phyloP scores from a whole-genome alignment of 2,329 filamentous ascomycete genomes.

The Thermochaetoides dissita region DNA sequence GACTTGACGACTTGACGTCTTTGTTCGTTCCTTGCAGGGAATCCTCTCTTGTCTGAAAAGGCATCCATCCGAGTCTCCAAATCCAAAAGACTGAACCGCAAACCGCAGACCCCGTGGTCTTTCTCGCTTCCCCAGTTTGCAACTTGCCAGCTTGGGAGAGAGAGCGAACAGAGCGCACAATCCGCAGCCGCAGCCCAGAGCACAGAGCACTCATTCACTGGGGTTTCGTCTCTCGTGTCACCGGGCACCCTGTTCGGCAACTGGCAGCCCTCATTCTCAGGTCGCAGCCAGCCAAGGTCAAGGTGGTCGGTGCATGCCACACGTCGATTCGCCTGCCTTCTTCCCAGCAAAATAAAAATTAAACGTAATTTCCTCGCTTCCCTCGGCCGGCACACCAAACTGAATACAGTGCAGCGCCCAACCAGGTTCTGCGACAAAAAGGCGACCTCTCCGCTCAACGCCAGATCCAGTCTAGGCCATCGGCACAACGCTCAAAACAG shows the following conservation, averaged over 20 bases:
- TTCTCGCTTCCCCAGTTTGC: conserved; percentile 2
- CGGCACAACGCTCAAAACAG: conserved; percentile 52
- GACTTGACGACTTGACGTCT: conserved; percentile 18
- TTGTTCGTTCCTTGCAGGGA: conserved; percentile 27
- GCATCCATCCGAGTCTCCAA: conserved; percentile 9
- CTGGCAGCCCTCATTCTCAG: conserved; percentile 9
- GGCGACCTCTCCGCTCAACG: conserved; percentile 37
- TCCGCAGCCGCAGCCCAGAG: no score
- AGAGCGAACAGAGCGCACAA: background rate
- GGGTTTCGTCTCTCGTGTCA: no score
- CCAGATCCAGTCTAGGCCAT: conserved; percentile 54
- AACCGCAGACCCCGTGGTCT: no score
- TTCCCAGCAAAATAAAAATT: conserved; percentile 25
- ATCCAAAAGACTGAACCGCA: no score
- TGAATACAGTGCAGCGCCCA: conserved; percentile 35
- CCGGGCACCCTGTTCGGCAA: conserved; percentile 3
- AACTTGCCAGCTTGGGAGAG: background rate
- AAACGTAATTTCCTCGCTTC: conserved; percentile 30
- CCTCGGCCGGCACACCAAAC: conserved; percentile 32
- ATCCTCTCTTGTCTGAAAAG: conserved; percentile 18
- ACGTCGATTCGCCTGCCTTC: conserved; percentile 17
- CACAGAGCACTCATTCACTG: no score
- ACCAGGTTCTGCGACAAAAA: conserved; percentile 43
- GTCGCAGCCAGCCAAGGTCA: background rate
- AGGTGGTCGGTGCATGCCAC: conserved; percentile 17